Base-by-base conservation (phyloP, 163 green algal species). In the Smithsoniella earleae region DNA sequence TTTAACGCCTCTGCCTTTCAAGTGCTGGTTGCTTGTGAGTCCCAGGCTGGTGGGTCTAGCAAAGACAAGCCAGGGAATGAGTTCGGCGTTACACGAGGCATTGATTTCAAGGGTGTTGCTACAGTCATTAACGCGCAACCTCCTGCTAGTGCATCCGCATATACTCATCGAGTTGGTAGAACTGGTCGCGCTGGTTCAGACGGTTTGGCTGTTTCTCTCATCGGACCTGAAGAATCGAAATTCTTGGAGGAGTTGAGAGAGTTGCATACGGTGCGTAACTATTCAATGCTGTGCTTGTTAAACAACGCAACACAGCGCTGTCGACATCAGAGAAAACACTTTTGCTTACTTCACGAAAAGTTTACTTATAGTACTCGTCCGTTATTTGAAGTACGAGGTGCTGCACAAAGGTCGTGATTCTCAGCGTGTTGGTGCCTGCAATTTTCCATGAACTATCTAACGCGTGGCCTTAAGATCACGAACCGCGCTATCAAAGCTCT, bases 61-160 rank as follows among this genome's bases (percentile, higher is more conserved):
- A 87, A 89, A 55, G 81, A 87, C 55, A 76, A 85, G 43, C 54
- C 30, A 66, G 28, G 54, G 27, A 10, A 46, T 54, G 93, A 98
- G 86, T 98, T 95, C 86, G 93, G 93, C 0, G 93, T 98, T 1
- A 94, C 91, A 3, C 79, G 93, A 0, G 93, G 93, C n/a, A 89
- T 98, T 8, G 93, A 98, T 77, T 98, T 98, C 82, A 95, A 96
- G 82, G 89, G 87, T 5, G 93, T 98, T 4, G 55, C 76, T 13
- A 97, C 92, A 2, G 90, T 98, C 3, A 77, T 98, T 37, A 98
- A 97, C 80, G 88, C 91, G 58, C 87, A 97, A 44, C 55, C 87
- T 43, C 89, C 92, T 0, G 66, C 65, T 45, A 83, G 74, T 34
- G 66, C 85, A 18, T 62, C 84, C 54, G 82, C 75, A 65, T 84